Percentiles rank a stretch among this genome's conserved stretches.
Evolutionary conservation across 352 stramenopile species (phyloP).

Genomic region (Albugo laibachii): DNA sequence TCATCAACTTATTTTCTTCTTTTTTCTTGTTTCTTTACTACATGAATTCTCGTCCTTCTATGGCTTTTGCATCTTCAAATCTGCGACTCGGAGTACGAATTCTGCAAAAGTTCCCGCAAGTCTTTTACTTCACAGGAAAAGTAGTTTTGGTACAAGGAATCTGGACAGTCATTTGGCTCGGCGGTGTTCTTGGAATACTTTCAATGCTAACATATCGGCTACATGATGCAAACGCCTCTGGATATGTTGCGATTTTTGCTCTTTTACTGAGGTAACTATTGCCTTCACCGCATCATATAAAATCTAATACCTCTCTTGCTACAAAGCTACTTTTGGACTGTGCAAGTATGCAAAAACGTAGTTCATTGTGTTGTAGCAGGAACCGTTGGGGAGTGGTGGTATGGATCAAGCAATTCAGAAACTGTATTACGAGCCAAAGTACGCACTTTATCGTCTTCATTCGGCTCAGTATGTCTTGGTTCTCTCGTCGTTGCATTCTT

Average conservation of each 20-base stretch:
- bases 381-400: constrained; percentile 74
- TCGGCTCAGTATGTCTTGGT: constrained; percentile 70
- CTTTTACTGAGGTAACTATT: constrained; percentile 51
- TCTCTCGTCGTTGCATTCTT: constrained; percentile 58
- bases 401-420: constrained; percentile 42
- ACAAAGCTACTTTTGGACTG: constrained; percentile 61
- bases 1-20: constrained; percentile 66
- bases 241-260: constrained; percentile 69
- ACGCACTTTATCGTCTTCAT: constrained; percentile 43
- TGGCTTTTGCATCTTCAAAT: constrained; percentile 67
- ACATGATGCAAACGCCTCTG: constrained; percentile 35
- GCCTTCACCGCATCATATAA: background rate
- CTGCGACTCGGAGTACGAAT: constrained; percentile 47
- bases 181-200: constrained; percentile 49
- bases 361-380: constrained; percentile 72
- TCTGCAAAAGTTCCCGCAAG: constrained; percentile 47
- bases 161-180: constrained; percentile 64
- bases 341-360: constrained; percentile 68
- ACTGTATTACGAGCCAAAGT: constrained; percentile 46
- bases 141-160: constrained; percentile 32
- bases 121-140: constrained; percentile 42
- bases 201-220: constrained; percentile 23
- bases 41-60: constrained; percentile 26
- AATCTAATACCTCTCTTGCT: background rate
- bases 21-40: constrained; percentile 47